Evolutionary conservation across 495 filamentous ascomycete genomes (phyloP), one percentile per base, ranked within the genome.

Genomic region (Geoglossum glabrum): DNA sequence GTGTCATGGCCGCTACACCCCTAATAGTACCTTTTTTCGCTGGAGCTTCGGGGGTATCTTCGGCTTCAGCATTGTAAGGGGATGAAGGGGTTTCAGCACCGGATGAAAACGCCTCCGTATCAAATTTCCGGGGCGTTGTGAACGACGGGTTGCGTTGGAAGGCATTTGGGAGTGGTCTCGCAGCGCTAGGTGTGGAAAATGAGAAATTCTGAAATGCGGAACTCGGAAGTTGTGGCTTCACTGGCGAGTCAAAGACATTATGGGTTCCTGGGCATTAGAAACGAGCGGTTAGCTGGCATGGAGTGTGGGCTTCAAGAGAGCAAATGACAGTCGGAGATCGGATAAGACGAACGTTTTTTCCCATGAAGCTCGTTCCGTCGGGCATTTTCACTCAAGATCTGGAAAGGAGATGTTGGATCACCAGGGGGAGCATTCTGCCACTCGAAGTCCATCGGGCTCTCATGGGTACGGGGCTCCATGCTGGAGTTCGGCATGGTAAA

Each of bases 71-170:
- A 59, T 82, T 79, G 63, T 74, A 73, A 2, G 90, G 87, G 8
- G 87, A 89, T 0, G 85, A 83, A 57, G 77, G 71, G 28, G 78
- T 82, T 64, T 95, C 90, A n/a, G 82, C 79, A 49, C 83, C 83
- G 1, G 87, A 90, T 9, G 86, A 85, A 61, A 83, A 79, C 23
- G 80, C 67, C 15, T 86, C 81, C 57, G 75, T 66, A 0, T 74
- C 57, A 15, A 73, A 73, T 63, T 84, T 90, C 43, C 85, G 84
- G 1, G 87, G 88, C 7, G 85, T 94, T 28, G 76, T 87, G 64
- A 92, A 94, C 10, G 81, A 78, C 3, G 80, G 73, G 64, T 82
- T 83, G 55, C 77, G 78, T 19, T 11, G 61, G 85, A 88, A 17
- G 72, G 66, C 1, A 73, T 54, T 36, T n/a, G 56, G 59, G 15